phyloP scores from a whole-genome alignment of 2,329 filamentous ascomycete genomes.

The Diaporthe vaccinii region DNA sequence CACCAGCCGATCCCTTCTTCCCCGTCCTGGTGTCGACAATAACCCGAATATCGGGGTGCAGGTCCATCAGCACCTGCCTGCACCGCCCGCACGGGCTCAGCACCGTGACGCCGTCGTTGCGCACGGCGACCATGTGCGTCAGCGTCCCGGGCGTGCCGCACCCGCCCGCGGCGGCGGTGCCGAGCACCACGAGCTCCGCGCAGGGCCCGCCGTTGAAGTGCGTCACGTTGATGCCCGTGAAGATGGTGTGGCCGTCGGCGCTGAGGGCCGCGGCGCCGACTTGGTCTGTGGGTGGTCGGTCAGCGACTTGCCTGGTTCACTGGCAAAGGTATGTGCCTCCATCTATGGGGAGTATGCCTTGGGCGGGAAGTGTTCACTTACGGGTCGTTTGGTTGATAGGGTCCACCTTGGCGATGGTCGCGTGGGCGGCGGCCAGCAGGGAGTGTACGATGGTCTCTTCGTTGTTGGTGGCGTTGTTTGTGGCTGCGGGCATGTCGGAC shows the following conservation, averaged over 20 bases:
- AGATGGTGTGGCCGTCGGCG: constrained; percentile 31
- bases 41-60: constrained; percentile 4
- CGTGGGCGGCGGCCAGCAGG: constrained; percentile 5
- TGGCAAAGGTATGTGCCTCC: too few relatives aligned
- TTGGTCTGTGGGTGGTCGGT: background rate
- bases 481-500: background rate
- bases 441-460: constrained; percentile 7
- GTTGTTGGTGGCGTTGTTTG: background rate
- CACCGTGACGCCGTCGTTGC: constrained; percentile 19
- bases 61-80: constrained; percentile 11
- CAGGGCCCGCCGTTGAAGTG: constrained; percentile 31
- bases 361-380: background rate
- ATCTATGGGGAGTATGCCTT: too few relatives aligned
- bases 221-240: constrained; percentile 20
- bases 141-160: background rate
- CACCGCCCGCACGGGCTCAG: constrained; percentile 19
- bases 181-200: constrained; percentile 5
- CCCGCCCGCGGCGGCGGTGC: constrained; percentile 4
- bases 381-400: background rate
- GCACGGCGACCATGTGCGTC: constrained; percentile 22
- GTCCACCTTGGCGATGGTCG: constrained; percentile 11
- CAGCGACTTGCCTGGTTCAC: too few relatives aligned
- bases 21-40: background rate
- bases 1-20: background rate
- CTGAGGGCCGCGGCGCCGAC: constrained; percentile 28